Evolutionary conservation across 345 rosid genomes (phyloP).

Genomic region (Euphorbia pulcherrima): DNA sequence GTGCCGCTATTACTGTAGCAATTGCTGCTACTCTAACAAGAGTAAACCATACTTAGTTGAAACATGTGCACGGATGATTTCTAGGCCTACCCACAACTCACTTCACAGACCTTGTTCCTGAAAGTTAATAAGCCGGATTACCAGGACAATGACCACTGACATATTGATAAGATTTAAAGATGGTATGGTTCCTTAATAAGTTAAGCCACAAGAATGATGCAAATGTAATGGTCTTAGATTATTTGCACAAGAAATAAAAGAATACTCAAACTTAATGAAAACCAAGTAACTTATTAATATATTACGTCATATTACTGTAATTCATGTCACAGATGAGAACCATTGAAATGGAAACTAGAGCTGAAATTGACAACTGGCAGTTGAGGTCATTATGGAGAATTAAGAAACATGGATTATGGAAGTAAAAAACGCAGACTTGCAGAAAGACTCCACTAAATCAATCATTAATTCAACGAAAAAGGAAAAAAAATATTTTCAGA

Average conservation of each 20-base stretch:
- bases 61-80: background rate
- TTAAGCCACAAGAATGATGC: background rate
- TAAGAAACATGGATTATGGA: background rate
- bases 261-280: background rate
- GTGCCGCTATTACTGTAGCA: too few species aligned
- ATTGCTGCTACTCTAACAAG: slow-evolving; percentile 1
- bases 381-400: background rate
- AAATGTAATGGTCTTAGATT: background rate
- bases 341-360: background rate
- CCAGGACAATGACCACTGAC: background rate
- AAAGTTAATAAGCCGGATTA: background rate
- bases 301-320: background rate
- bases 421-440: background rate
- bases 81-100: background rate
- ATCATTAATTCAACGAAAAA: background rate
- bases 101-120: background rate
- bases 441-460: background rate
- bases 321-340: background rate
- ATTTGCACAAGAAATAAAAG: background rate
- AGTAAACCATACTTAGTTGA: background rate
- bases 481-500: background rate
- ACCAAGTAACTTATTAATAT: background rate
- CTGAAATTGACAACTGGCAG: background rate
- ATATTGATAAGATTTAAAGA: background rate
- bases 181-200: background rate